Base-by-base conservation (phyloP, 129 eudicot genomes). In the Rutidosis leptorrhynchoides region DNA sequence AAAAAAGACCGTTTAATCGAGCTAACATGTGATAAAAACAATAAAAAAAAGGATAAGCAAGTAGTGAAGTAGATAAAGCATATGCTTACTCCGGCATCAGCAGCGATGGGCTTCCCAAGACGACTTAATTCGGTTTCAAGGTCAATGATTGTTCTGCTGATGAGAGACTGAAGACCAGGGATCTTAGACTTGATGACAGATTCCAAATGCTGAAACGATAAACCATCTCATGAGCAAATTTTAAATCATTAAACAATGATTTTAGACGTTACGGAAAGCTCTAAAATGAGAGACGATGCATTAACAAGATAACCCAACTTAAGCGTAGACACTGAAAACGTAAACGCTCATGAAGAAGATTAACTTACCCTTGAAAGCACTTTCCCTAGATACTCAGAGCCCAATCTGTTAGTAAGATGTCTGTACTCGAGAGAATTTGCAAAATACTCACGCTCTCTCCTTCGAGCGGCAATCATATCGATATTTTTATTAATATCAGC, bases 111-210 rank as follows among this genome's bases (percentile, higher is more conserved):
- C 78, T 77, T 88, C 73, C 98, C 98, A 23, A 92, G 89, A 65
- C 92, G 92, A 80, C 83, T 85, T 85, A 88, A 68, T 65, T 92
- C 96, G 30, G 95, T 72, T 82, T 92, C 98, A 52, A 92, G 83
- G 12, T 92, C 95, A 42, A 85, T 66, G 28, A 92, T 88, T 42
- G 96, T 88, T 74, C 84, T 83, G 84, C 76, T 83, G 72, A 92
- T 88, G 58, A 92, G 95, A 56, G 98, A 88, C 83, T 92, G 98
- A 71, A 92, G 96, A 52, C 95, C 96, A 56, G 98, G 98, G 43
- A 92, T 88, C 70, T 96, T 84, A 58, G 98, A 88, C 67, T 92
- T 92, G 79, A 92, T 92, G 61, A 88, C 96, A 54, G 83, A 21
- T 75, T 85, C 98, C 87, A 92, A 76, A 74, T 92, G 98, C 98